A percentile compares a stretch with the other conserved stretches of the same genome.
Conservation (phyloP, 257 asterid genomes). For the Nicotiana obtusifolia region DNA sequence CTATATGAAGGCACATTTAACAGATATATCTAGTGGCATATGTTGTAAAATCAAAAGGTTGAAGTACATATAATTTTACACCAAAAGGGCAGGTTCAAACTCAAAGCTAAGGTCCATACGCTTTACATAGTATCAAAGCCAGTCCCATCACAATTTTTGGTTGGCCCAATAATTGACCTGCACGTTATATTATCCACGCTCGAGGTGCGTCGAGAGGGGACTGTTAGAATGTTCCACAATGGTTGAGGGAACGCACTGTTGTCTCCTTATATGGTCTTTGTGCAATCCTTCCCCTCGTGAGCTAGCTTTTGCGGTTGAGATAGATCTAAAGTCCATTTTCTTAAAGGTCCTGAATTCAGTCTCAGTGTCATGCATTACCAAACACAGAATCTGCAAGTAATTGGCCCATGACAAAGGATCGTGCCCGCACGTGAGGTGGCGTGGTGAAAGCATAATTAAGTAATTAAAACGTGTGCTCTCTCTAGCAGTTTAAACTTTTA, state of each 20-base stretch:
- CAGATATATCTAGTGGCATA: not conserved
- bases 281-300: not conserved
- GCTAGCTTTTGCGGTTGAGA: not conserved
- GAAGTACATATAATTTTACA: not conserved
- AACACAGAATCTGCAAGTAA: no score
- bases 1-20: not conserved
- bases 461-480: no score
- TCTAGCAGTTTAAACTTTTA: no score
- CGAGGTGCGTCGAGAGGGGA: not conserved
- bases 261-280: not conserved
- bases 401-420: not conserved
- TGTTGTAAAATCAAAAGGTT: not conserved
- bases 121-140: not conserved
- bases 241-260: not conserved
- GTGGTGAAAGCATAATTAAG: not conserved
- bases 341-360: not conserved
- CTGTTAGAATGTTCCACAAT: not conserved
- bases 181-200: not conserved
- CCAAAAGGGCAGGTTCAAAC: not conserved
- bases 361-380: not conserved
- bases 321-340: no score
- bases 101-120: not conserved
- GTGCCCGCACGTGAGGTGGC: not conserved
- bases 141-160: not conserved
- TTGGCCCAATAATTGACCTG: not conserved